Conservation (phyloP, 306 rosid species). For the Quercus robur region DNA sequence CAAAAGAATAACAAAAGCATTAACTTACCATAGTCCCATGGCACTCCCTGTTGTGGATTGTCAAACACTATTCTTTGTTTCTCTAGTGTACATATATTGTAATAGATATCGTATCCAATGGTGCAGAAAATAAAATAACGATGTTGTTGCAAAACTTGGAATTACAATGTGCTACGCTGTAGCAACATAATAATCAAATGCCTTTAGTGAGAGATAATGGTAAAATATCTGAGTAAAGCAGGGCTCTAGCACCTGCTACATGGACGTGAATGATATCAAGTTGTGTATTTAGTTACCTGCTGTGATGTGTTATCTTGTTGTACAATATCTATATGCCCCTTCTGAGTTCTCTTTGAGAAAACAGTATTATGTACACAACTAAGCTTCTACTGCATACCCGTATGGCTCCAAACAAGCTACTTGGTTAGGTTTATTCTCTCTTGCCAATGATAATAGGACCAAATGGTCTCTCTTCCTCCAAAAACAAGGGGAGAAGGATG, state of each 20-base stretch:
- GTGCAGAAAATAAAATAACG: neutral
- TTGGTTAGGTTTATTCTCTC: neutral
- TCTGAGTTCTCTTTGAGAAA: neutral
- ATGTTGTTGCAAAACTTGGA: neutral
- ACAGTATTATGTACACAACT: neutral
- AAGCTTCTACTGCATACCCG: neutral
- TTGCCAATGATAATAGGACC: neutral
- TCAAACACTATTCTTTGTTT: neutral
- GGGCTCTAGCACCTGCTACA: neutral
- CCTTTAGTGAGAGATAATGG: neutral
- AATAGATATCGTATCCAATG: neutral
- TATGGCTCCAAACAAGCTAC: neutral
- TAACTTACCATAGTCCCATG: neutral
- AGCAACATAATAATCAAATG: neutral
- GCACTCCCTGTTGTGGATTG: neutral
- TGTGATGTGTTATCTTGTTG: neutral
- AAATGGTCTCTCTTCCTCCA: neutral
- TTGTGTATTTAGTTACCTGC: neutral
- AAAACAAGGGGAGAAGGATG: neutral
- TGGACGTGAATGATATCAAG: neutral
- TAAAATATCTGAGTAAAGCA: neutral
- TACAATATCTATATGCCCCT: neutral
- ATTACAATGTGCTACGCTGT: neutral
- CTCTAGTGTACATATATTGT: neutral
- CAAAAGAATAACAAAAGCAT: neutral